Evolutionary conservation across 495 filamentous ascomycete genomes (phyloP).

Genomic region (Tuber borchii): DNA sequence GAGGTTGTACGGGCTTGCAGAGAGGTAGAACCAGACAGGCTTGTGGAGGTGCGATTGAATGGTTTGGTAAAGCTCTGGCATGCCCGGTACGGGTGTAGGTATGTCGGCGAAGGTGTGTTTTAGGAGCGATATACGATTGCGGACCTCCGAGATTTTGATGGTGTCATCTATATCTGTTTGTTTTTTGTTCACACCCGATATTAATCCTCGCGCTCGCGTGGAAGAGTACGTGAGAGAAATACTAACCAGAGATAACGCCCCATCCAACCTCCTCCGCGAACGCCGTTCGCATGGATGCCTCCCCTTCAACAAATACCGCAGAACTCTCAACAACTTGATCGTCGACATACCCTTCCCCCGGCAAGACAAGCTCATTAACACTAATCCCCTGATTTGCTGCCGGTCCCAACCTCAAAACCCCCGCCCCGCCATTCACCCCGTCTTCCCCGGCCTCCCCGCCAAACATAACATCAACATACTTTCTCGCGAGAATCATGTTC

Average conservation of each 20-base stretch:
- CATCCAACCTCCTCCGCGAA: conserved; percentile 76
- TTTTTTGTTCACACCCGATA: background rate
- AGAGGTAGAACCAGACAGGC: conserved; percentile 86
- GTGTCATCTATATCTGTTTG: conserved; percentile 81
- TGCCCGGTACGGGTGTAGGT: conserved; percentile 63
- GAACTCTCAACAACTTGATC: conserved; percentile 46
- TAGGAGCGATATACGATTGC: conserved; percentile 69
- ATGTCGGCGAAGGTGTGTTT: conserved; percentile 73
- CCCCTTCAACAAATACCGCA: conserved; percentile 48
- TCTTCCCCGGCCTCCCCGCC: conserved; percentile 27
- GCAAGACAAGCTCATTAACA: conserved; percentile 51
- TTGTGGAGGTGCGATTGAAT: conserved; percentile 49
- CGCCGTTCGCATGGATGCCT: conserved; percentile 57
- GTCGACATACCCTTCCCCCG: conserved; percentile 42
- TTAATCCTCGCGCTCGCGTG: background rate
- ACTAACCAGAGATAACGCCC: conserved; percentile 68
- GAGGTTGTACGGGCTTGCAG: conserved; percentile 89
- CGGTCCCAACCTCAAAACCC: conserved; percentile 58
- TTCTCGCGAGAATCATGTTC: conserved; percentile 63
- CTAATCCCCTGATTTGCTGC: conserved; percentile 64
- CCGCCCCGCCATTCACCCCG: conserved; percentile 26
- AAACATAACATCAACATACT: conserved; percentile 56
- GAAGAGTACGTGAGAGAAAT: background rate
- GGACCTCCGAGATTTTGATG: conserved; percentile 83
- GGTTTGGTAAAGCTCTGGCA: conserved; percentile 78